Evolutionary conservation across 2,329 filamentous ascomycete species (phyloP).

Genomic region (Penicillium corylophilum): DNA sequence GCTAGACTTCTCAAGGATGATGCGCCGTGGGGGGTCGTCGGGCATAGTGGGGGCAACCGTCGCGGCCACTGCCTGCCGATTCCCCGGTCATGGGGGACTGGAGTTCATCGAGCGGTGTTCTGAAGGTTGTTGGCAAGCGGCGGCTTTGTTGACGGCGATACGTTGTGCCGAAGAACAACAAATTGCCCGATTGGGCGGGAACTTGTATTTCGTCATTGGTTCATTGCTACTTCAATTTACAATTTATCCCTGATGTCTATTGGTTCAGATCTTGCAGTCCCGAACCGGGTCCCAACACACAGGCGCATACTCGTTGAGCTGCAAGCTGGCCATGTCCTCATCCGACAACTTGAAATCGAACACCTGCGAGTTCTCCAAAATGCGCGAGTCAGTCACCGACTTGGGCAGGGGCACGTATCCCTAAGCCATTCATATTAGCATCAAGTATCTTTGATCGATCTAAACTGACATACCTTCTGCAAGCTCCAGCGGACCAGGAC

Average conservation of each 20-base stretch:
- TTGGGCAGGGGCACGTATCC: slow-evolving; percentile 64
- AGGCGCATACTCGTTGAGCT: slow-evolving; percentile 56
- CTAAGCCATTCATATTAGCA: slow-evolving; percentile 29
- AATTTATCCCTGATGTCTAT: background rate
- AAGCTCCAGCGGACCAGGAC: slow-evolving; percentile 62
- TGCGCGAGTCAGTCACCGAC: slow-evolving; percentile 59
- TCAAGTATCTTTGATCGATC: background rate
- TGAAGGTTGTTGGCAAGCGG: slow-evolving; percentile 1
- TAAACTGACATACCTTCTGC: slow-evolving; percentile 50
- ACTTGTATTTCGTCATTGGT: background rate
- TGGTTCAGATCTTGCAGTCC: slow-evolving; percentile 25
- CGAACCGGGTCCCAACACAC: slow-evolving; percentile 58
- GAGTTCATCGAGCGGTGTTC: slow-evolving; percentile 1
- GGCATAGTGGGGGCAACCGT: slow-evolving; percentile 28
- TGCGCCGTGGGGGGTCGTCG: slow-evolving; percentile 30
- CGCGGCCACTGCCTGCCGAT: slow-evolving; percentile 20
- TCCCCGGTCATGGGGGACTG: slow-evolving; percentile 16
- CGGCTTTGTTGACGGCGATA: slow-evolving; percentile 27
- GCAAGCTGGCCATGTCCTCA: slow-evolving; percentile 59
- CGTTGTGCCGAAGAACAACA: slow-evolving; percentile 31
- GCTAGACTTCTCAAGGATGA: slow-evolving; percentile 40
- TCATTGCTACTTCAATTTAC: background rate
- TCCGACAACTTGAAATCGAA: slow-evolving; percentile 60
- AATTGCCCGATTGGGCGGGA: slow-evolving; percentile 18
- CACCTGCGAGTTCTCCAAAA: slow-evolving; percentile 59